Conservation (phyloP, 805 yeast genomes). For the Kazachstania kunashirensis region DNA sequence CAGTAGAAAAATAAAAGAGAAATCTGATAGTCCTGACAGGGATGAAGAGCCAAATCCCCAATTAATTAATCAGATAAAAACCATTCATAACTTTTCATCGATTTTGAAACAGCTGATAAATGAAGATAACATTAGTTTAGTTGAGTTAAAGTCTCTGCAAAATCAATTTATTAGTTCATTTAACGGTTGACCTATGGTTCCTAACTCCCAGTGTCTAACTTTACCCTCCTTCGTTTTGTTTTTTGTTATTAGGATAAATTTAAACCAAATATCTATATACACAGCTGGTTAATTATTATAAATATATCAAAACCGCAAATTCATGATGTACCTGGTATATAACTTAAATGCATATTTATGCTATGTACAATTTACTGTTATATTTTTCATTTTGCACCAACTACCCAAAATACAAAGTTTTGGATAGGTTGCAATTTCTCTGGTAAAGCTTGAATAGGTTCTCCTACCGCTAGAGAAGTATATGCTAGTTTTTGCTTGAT, state of each 20-base stretch:
- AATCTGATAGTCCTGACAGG: slow-evolving; percentile 1
- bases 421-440: slow-evolving; percentile 22
- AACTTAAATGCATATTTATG: too few species aligned
- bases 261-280: too few species aligned
- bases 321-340: too few species aligned
- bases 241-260: too few species aligned
- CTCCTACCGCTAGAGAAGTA: background rate
- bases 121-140: slow-evolving; percentile 1
- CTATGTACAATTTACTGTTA: too few species aligned
- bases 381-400: slow-evolving; percentile 26
- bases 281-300: too few species aligned
- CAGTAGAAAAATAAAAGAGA: background rate
- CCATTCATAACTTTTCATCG: slow-evolving; percentile 22
- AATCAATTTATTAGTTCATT: background rate
- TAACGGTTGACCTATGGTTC: too few species aligned
- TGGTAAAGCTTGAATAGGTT: slow-evolving; percentile 8
- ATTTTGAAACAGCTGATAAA: slow-evolving; percentile 8
- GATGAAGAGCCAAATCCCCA: background rate
- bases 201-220: too few species aligned
- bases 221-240: too few species aligned
- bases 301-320: too few species aligned
- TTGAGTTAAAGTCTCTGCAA: slow-evolving; percentile 12
- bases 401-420: slow-evolving; percentile 25
- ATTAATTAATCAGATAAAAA: slow-evolving; percentile 14
- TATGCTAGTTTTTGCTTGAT: background rate